Evolutionary conservation across 2,329 filamentous ascomycete species (phyloP), one percentile per base, ranked within the genome.

Genomic region (Fusarium avenaceum): DNA sequence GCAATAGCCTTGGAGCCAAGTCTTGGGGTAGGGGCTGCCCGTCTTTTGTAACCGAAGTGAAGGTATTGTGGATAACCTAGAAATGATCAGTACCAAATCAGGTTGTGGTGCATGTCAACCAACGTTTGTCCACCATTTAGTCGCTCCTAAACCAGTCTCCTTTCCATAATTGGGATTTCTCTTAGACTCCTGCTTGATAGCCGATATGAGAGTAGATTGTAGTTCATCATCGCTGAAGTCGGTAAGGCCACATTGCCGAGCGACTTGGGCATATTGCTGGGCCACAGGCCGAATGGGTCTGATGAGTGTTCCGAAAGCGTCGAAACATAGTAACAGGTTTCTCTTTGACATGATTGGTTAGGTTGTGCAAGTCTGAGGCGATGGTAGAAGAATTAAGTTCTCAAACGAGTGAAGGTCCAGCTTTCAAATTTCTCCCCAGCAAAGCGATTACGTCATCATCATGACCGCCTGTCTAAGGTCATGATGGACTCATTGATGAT

Each of bases 321-420:
- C 69, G 38, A 72, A 72, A 9, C 69, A 72, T 13, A 72, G 8
- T 0, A 72, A 49, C 0, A 72, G 57, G 20, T 69, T 70, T 15
- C 52, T 39, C 4, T 46, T 72, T 24, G 57, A 62, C 86, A 85
- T 72, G 26, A 11, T 40, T 40, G 28, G 7, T 6, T n/a, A 4
- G 13, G 13, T 19, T n/a, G 7, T 7, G 8, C 5, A 33, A 11
- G 7, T 14, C 24, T 15, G 2, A 14, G 24, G 2, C 19, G 30
- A 15, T 2, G 1, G 4, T 32, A 7, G 15, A 28, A 28, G 10
- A 24, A 17, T 19, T 3, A 52, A 48, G 52, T 44, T 26, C 14
- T 9, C 4, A 13, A 9, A 28, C 22, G 10, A n/a, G 19, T 24
- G 30, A 15, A 7, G 7, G 14, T 38, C 24, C 5, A 10, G 10